Evolutionary conservation across 2,329 filamentous ascomycete genomes (phyloP).

Genomic region (Blastomyces gilchristii): DNA sequence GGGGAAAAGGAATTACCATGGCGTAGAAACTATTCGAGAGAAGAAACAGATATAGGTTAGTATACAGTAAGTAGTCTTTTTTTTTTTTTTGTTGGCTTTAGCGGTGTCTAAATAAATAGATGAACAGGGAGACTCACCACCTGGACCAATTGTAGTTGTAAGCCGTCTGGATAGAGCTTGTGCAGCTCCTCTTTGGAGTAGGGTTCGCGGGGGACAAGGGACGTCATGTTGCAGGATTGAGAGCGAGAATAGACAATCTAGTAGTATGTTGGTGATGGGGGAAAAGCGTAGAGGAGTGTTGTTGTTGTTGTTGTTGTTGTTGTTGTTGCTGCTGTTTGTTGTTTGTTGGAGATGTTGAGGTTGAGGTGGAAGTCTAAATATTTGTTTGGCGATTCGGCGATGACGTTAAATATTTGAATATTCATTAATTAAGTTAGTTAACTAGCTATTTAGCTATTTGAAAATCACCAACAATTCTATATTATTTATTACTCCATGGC

Average conservation of each 20-base stretch:
- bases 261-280: not conserved
- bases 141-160: slow-evolving; percentile 84
- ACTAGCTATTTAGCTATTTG: too few species aligned
- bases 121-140: slow-evolving; percentile 43
- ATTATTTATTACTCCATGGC: too few species aligned
- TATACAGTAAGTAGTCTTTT: not conserved
- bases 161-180: slow-evolving; percentile 64
- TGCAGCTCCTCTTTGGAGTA: slow-evolving; percentile 75
- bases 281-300: too few species aligned
- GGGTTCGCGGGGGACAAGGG: slow-evolving; percentile 59
- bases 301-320: too few species aligned
- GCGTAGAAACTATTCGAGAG: slow-evolving; percentile 49
- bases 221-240: slow-evolving; percentile 54
- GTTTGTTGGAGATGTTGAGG: not conserved
- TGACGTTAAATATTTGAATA: not conserved
- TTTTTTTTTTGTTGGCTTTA: not conserved
- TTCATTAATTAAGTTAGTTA: too few species aligned
- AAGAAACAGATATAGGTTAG: not conserved
- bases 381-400: not conserved
- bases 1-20: slow-evolving; percentile 43
- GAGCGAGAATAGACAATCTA: not conserved
- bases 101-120: not conserved
- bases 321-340: too few species aligned
- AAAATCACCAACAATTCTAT: too few species aligned
- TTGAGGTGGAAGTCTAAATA: not conserved